These are phyloP conservation scores for Aspergillaceae sp. DNA, from an alignment of 2,329 filamentous ascomycete species.

Conservation along the genomic window DNA sequence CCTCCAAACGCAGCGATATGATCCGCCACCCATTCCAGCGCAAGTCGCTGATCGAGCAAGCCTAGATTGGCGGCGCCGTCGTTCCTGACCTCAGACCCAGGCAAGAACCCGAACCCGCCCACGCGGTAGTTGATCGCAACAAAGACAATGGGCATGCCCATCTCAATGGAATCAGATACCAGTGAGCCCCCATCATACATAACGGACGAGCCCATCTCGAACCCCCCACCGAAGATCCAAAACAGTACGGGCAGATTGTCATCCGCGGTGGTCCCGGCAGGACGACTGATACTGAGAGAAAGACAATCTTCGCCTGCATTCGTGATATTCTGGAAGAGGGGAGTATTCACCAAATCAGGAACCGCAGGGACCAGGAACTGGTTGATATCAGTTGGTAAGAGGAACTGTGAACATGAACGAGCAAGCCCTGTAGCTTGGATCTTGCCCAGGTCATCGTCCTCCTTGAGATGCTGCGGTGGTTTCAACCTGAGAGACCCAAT, in stretches of 20 bases:
- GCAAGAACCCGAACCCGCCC: slow-evolving; percentile 65
- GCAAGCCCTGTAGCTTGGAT: slow-evolving; percentile 52
- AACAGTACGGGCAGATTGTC: slow-evolving; percentile 59
- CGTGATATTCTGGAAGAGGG: slow-evolving; percentile 49
- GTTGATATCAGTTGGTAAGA: slow-evolving; percentile 44
- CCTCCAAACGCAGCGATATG: slow-evolving; percentile 72
- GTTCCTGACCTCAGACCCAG: slow-evolving; percentile 57
- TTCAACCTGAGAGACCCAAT: slow-evolving; percentile 58
- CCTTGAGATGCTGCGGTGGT: slow-evolving; percentile 55
- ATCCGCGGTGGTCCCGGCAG: slow-evolving; percentile 45
- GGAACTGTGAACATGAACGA: slow-evolving; percentile 64
- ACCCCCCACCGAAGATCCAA: slow-evolving; percentile 61
- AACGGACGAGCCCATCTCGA: slow-evolving; percentile 40
- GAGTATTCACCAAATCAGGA: slow-evolving; percentile 45
- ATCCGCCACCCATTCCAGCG: slow-evolving; percentile 66
- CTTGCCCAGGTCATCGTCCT: slow-evolving; percentile 47
- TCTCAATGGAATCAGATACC: slow-evolving; percentile 31
- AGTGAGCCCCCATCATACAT: slow-evolving; percentile 29
- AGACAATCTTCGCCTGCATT: slow-evolving; percentile 57
- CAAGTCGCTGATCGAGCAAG: slow-evolving; percentile 63
- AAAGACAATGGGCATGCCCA: slow-evolving; percentile 60
- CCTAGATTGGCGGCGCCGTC: slow-evolving; percentile 65
- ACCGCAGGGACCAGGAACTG: slow-evolving; percentile 38
- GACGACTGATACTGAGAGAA: slow-evolving; percentile 52
- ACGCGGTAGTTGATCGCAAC: slow-evolving; percentile 72